phyloP scores from a whole-genome alignment of 148 eudicot genomes.

The Fagopyrum esculentum region DNA sequence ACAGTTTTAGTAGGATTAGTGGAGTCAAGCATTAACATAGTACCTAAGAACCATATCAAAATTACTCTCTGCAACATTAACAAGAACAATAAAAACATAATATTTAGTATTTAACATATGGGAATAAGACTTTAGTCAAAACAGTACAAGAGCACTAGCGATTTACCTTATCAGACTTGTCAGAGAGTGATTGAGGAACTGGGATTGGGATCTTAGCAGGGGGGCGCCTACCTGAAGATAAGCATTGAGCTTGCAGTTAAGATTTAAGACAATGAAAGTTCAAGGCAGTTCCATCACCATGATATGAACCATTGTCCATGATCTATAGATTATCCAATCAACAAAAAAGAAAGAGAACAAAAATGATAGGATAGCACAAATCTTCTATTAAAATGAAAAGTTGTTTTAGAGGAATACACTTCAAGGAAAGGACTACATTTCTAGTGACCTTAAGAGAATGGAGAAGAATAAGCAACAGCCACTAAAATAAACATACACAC shows the following conservation, averaged over 20 bases:
- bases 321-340: not conserved
- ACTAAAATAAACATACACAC: slow-evolving; percentile 31
- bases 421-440: not conserved
- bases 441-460: not conserved
- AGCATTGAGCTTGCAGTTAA: slow-evolving; percentile 17
- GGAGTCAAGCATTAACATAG: not conserved
- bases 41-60: not conserved
- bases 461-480: not conserved
- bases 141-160: not conserved
- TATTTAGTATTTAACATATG: not conserved
- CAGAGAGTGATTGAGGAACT: slow-evolving; percentile 44
- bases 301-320: not conserved
- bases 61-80: not conserved
- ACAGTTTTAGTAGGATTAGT: not conserved
- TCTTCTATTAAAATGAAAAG: not conserved
- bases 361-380: not conserved
- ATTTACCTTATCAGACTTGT: slow-evolving; percentile 56
- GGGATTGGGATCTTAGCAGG: slow-evolving; percentile 92
- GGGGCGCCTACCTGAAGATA: slow-evolving; percentile 63
- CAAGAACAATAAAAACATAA: not conserved
- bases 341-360: not conserved
- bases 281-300: not conserved
- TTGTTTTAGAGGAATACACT: not conserved
- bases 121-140: not conserved
- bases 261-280: not conserved